Base-by-base conservation (phyloP, 75 land plant genomes). In the Sequoia sempervirens region DNA sequence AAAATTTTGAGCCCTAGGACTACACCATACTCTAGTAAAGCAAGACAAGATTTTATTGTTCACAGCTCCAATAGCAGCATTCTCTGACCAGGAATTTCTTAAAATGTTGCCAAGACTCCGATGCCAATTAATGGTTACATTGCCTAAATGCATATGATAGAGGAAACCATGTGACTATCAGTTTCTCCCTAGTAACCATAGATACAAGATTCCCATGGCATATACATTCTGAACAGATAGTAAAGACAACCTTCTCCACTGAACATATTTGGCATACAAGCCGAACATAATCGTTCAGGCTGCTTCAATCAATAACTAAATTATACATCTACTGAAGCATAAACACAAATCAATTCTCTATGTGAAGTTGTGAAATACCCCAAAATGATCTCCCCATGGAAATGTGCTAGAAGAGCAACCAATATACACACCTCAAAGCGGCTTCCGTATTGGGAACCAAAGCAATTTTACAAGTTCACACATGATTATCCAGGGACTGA, bases 401-500 rank as follows among this genome's bases (percentile, higher is more conserved):
- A 26, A 78, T 78, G 45, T 43, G 50, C 46, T 45, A 13, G 30
- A 78, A 78, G 32, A 23, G 80, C 12, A 18, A 78, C 14, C 80
- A 78, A 43, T n/a, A 45, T 37, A 45, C 45, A 76, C 46, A 45
- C 80, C 45, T 78, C 23, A 70, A 30, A 30, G 30, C 28, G 45
- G 45, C 80, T 50, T 41, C 45, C 14, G 11, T 26, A 41, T 78
- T 40, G 28, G 46, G 30, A 40, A 76, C 28, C 40, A 43, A 45
- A 12, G 6, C 30, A 11, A 2, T 12, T 45, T 45, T 26, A 78
- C 47, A 45, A 43, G 32, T 45, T 28, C 28, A 82, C 28, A n/a
- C 32, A 82, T n/a, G 26, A 23, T 70, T 36, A 81, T 8, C 86
- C 76, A 81, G 46, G 86, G 14, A 90, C 92, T 14, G 92, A 91